Base-by-base conservation (phyloP, 805 yeast species). In the Saccharomycopsis sp. region DNA sequence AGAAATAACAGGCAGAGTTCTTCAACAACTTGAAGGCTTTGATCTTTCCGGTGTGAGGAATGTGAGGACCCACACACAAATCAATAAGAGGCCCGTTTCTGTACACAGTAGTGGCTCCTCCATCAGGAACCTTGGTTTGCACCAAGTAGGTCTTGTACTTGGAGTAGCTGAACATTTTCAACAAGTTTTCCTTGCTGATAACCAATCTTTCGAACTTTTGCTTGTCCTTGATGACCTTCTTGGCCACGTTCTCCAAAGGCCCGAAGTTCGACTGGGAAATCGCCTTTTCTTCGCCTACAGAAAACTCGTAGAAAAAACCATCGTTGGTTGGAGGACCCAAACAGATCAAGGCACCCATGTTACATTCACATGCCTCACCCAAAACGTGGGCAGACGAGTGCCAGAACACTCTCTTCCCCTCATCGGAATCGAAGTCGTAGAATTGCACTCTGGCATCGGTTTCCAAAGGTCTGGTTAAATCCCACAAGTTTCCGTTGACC, bases 331-430 rank as follows among this genome's bases (percentile, higher is more conserved):
- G 99, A 35, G 99, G 99, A 65, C 99, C 99, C 64, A 85, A 77
- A 72, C 89, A 84, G 64, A 94, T 83, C 72, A 93, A 97, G 64
- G 96, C 96, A 65, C 97, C 98, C 72, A 86, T 78, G 73, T 90
- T 94, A 73, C 97, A 87, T 77, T 94, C 99, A 78, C 97, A 88
- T 54, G 97, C 93, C 78, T 94, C 99, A 75, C 99, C 99, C 67
- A 94, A 78, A 57, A 94, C 93, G 75, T 94, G 99, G 56, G 99
- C 99, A 65, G 97, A 87, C 1, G 99, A 94, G 73, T 94, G 99
- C 99, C 99, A 94, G 76, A 94, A 94, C 41, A 93, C 98, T 64
- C 85, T 84, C 72, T 86, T 89, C 73, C 98, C 99, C 69, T 92
- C 97, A n/a, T 88, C 88, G 62, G 89, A 79, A 47, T 90, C 96